Percentiles rank a stretch among this genome's conserved stretches.
Evolutionary conservation across 129 eudicot species (phyloP).

Genomic region (Oenanthe sinensis): DNA sequence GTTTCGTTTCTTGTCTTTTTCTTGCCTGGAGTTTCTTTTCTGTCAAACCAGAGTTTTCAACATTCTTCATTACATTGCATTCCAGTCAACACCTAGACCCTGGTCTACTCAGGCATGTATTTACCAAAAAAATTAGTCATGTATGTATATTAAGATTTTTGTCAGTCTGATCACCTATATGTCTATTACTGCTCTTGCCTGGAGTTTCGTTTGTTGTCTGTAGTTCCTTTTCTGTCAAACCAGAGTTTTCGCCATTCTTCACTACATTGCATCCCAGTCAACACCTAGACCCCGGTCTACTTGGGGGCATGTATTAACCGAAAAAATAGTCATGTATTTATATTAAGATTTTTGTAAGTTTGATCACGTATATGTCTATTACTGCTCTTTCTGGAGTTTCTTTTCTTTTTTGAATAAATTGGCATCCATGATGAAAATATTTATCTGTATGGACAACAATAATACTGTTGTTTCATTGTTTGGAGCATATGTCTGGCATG

Average conservation of each 20-base stretch:
- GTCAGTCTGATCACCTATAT: neutral
- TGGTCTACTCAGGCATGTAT: conserved; percentile 56
- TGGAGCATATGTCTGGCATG: neutral
- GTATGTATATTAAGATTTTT: neutral
- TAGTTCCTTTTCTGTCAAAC: conserved; percentile 36
- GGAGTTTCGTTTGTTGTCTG: no score
- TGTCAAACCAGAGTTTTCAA: conserved; percentile 79
- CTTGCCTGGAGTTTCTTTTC: no score
- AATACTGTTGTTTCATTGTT: neutral
- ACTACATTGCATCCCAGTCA: conserved; percentile 80
- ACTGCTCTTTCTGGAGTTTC: neutral
- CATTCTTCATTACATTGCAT: conserved; percentile 70
- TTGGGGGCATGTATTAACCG: conserved; percentile 51
- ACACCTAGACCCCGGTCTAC: conserved; percentile 52
- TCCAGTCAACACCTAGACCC: conserved; percentile 68
- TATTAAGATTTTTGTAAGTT: neutral
- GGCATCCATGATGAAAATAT: neutral
- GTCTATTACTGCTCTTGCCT: no score
- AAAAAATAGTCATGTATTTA: neutral
- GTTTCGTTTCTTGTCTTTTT: neutral
- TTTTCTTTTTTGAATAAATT: neutral
- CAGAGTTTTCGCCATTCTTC: conserved; percentile 66
- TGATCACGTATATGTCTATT: neutral
- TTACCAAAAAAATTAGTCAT: neutral
- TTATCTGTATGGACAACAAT: neutral